phyloP scores from a whole-genome alignment of 1,139 yeast species.

The Sugiyamaella sp. region DNA sequence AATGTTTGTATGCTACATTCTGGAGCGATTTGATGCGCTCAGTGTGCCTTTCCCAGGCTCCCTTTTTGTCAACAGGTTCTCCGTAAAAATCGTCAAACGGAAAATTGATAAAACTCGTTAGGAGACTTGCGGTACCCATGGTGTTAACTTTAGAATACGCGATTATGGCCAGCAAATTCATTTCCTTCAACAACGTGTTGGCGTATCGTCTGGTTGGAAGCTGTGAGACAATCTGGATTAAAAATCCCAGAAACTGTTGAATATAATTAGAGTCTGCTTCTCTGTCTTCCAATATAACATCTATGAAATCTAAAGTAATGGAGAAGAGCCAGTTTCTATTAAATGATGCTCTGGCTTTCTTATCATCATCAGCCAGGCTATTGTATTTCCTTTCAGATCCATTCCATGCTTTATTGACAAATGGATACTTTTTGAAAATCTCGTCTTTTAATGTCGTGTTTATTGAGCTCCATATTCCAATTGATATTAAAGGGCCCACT shows the following conservation, averaged over 20 bases:
- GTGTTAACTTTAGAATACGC: neutral
- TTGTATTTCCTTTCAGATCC: conserved; percentile 32
- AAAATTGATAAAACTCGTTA: conserved; percentile 42
- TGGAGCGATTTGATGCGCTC: conserved; percentile 31
- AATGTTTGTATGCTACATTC: conserved; percentile 32
- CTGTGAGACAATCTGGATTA: conserved; percentile 46
- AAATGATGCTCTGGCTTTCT: conserved; percentile 16
- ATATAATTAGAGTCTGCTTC: neutral
- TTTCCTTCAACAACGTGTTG: conserved; percentile 40
- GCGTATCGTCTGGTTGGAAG: conserved; percentile 49
- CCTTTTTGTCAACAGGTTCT: conserved; percentile 31
- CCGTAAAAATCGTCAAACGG: conserved; percentile 53
- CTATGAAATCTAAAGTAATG: conserved; percentile 17
- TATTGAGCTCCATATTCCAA: conserved; percentile 45
- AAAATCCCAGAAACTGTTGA: conserved; percentile 33
- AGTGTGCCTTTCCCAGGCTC: conserved; percentile 27
- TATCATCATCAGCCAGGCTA: conserved; percentile 25
- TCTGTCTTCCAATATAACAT: conserved; percentile 1
- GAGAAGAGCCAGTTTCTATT: conserved; percentile 26
- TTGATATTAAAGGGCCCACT: conserved; percentile 46
- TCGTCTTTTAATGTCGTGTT: conserved; percentile 30
- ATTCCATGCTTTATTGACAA: conserved; percentile 37
- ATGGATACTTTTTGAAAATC: conserved; percentile 28
- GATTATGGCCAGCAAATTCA: conserved; percentile 2
- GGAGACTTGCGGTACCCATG: conserved; percentile 26